Base-by-base conservation (phyloP, 164 flowering plant genomes). In the Taxillus chinensis region DNA sequence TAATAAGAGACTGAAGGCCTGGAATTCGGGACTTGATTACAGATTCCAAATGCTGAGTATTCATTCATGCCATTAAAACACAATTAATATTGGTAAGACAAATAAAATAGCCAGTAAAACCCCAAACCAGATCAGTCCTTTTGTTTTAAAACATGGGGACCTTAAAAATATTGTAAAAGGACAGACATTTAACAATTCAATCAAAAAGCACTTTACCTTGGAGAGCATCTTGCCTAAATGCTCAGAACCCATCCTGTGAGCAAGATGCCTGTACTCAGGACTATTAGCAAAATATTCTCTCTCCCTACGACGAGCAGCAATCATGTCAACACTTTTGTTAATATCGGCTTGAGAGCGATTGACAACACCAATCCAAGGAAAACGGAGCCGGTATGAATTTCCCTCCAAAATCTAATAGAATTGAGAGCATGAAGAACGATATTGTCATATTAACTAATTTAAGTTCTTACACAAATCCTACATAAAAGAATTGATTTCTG, bases 301-400 rank as follows among this genome's bases (percentile, higher is more conserved):
- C 74, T 88, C 95, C 64, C 86, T 80, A 54, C 86, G 80, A 57
- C 95, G 81, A 59, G 95, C 95, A 77, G 91, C 91, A 74, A 88
- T 86, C 95, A 87, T 88, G 70, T 88, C 95, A 60, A 86, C 89
- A 74, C 80, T 88, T 75, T 86, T 86, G 77, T 86, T 88, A 62
- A 85, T 87, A 70, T 87, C 95, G 40, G 87, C 87, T 80, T 87
- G 95, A 60, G 91, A 85, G 15, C 95, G 91, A 66, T 83, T 87
- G 42, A 87, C 95, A 55, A 86, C 89, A 68, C 95, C 95, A 70
- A 87, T 67, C 95, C 95, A 87, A 39, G 95, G 95, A 71, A 73
- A 86, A 66, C 84, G 86, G 12, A 87, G 79, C 64, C 82, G 74
- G 57, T 78, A 85, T 59, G 91, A 53, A 65, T 77, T 87, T 41